Evolutionary conservation across 495 filamentous ascomycete species (phyloP), one percentile per base, ranked within the genome.

Genomic region (Aspergillus sclerotioniger): DNA sequence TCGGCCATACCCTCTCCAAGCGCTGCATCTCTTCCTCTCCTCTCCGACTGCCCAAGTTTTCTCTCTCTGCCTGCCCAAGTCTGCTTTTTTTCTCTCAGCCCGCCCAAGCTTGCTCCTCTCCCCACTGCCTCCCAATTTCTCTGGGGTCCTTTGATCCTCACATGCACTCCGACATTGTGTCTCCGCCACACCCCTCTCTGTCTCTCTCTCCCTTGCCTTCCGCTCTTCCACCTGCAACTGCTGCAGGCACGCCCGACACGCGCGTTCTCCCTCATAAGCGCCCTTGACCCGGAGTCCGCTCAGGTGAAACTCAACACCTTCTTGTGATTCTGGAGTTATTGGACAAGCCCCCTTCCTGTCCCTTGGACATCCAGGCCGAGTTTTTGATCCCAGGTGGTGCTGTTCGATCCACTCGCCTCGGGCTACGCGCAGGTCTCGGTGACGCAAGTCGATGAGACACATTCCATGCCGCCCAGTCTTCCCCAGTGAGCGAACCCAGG

Each of bases 221-320:
- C 35, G 51, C 53, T 44, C 33, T 39, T 21, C 45, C 28, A 49
- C 44, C 21, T 46, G 53, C 49, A 41, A 45, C 58, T 50, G 48
- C 43, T 51, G 54, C 58, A 64, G 58, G 51, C 62, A 59, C 63
- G 32, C 50, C 59, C 56, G 56, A 56, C 25, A 25, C 59, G 57
- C 61, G 59, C 48, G 57, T 59, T 62, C 47, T 50, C 52, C 60
- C 48, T 59, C 60, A 15, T 44, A 58, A 62, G 32, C 43, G 32
- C 48, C 55, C 20, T 20, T 49, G 25, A 33, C 39, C 47, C n/a
- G n/a, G 20, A 39, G 6, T 13, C 6, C 4, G 17, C 16, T 25
- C 37, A 25, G 35, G 8, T 53, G 13, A 6, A 41, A 41, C 19
- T 50, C 45, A 15, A 37, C 28, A 43, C 21, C 15, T 15, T 45